Base-by-base conservation (phyloP, 2,329 filamentous ascomycete genomes). In the Hysterium pulicare region DNA sequence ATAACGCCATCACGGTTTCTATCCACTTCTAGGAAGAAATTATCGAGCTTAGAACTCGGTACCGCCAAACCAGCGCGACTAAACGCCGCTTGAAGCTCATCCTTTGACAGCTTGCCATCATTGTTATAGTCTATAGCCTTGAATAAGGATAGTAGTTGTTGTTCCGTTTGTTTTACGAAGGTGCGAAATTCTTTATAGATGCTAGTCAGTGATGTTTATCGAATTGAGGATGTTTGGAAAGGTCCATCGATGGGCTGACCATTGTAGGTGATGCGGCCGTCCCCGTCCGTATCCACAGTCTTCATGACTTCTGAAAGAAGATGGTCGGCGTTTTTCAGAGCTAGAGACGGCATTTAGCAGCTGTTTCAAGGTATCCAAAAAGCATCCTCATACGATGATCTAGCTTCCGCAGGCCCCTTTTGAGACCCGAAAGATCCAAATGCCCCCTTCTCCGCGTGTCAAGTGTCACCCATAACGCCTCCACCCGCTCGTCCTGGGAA, bases 21-120 rank as follows among this genome's bases (percentile, higher is more conserved):
- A 66, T 98, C 93, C 57, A 98, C 86, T 63, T 95, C 86, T 50
- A 79, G 72, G 63, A 98, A 96, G 72, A 98, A 97, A 49, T 83
- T 79, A 50, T 88, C 80, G 34, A 98, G 72, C 59, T 89, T 86
- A 41, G 83, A 79, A 53, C 76, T 82, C 17, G 90, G 86, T 10
- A 97, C 84, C 7, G 82, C 78, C 38, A 98, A 75, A 24, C 90
- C 90, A 30, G 88, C 86, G 40, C 76, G 78, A 46, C 83, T 75
- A 61, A 96, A 94, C 8, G 91, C 93, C 26, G 75, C 69, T 50
- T 82, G 82, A 36, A 98, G 76, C 72, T 97, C 91, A n/a, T 75
- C 73, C 67, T 88, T 90, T 59, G 95, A 89, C 47, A 98, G 77
- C 62, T 85, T 86, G 31, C 91, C 91, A 66, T 95, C 87, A 50